A percentile compares a stretch with the other conserved stretches of the same genome.
Evolutionary conservation across 768 basidiomycete species (phyloP).

Genomic region (Leucosporidium creatinivorum): DNA sequence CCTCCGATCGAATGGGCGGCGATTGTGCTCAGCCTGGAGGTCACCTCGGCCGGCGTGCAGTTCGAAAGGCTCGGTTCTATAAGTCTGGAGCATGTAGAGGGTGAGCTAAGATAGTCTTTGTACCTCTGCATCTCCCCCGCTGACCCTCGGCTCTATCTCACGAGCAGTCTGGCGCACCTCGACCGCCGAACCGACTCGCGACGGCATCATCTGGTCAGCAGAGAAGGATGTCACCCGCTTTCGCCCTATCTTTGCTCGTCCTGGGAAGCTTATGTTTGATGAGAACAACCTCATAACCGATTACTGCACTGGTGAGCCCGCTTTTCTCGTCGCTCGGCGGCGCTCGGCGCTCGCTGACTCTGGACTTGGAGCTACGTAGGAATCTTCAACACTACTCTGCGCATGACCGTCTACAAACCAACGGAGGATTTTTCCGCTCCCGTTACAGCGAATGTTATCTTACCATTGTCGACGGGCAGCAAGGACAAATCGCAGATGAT

Average conservation of each 20-base stretch:
- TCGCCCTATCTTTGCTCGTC: background rate
- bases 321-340: too few relatives aligned
- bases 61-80: conserved; percentile 12
- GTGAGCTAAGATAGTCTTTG: background rate
- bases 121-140: background rate
- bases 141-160: too few relatives aligned
- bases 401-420: conserved; percentile 6
- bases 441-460: background rate
- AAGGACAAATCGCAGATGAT: conserved; percentile 12
- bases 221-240: conserved; percentile 1
- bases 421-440: background rate
- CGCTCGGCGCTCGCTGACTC: too few relatives aligned
- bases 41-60: conserved; percentile 16
- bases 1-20: background rate
- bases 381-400: background rate
- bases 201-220: conserved; percentile 12
- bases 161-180: conserved; percentile 16
- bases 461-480: conserved; percentile 10
- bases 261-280: conserved; percentile 6
- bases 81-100: conserved; percentile 10
- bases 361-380: too few relatives aligned
- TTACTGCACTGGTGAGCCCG: conserved; percentile 1
- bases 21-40: conserved; percentile 11
- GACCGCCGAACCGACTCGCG: conserved; percentile 17
- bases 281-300: conserved; percentile 13